phyloP scores from a whole-genome alignment of 139 green algal genomes.

The Klebsormidium nitens region DNA sequence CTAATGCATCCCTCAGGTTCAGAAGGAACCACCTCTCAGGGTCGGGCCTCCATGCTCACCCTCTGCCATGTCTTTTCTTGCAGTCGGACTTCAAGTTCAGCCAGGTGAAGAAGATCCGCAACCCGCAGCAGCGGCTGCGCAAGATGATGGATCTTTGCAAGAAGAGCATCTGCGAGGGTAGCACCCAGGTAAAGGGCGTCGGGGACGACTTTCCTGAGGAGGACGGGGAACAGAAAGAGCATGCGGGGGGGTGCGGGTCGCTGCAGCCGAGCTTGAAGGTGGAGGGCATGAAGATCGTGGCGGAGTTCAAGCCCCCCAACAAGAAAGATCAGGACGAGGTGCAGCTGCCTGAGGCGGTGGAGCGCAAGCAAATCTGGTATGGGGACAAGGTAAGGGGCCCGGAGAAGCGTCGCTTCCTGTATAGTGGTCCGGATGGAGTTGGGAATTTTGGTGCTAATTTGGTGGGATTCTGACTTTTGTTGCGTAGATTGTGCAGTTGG shows the following conservation, averaged over 20 bases:
- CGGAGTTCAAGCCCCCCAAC: slow-evolving; percentile 81
- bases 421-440: too few relatives aligned
- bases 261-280: slow-evolving; percentile 82
- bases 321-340: slow-evolving; percentile 55
- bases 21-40: too few relatives aligned
- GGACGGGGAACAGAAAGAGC: slow-evolving; percentile 10
- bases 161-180: slow-evolving; percentile 36
- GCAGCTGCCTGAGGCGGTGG: slow-evolving; percentile 36
- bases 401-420: too few relatives aligned
- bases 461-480: too few relatives aligned
- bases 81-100: slow-evolving; percentile 56
- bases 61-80: background rate
- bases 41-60: slow-evolving; percentile 9
- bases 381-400: too few relatives aligned
- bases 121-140: slow-evolving; percentile 56
- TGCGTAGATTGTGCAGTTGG: too few relatives aligned
- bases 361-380: slow-evolving; percentile 69
- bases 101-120: slow-evolving; percentile 51
- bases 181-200: slow-evolving; percentile 25
- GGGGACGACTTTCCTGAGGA: background rate
- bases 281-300: slow-evolving; percentile 77
- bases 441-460: too few relatives aligned
- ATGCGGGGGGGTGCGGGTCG: slow-evolving; percentile 47
- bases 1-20: too few relatives aligned
- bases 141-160: slow-evolving; percentile 42